Evolutionary conservation across 345 rosid genomes (phyloP), one percentile per base, ranked within the genome.

Genomic region (Bruguiera sexangula): DNA sequence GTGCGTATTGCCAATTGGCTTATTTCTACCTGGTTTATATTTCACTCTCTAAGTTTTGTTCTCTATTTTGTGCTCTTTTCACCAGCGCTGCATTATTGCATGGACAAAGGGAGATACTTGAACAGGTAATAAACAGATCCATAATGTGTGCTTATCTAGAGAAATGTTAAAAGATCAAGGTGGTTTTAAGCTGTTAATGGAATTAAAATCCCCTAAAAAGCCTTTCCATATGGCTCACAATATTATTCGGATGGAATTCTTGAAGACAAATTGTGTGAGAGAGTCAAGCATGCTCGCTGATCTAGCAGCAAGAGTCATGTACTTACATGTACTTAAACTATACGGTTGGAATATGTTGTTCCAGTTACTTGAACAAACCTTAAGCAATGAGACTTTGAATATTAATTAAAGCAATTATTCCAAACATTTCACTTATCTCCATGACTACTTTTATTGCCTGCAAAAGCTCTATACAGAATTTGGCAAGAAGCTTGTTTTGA

Each of bases 41-140:
- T 69, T 75, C 32, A 13, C 62, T 15, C 7, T 21, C 31, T 46
- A 22, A 56, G 69, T 69, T 11, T 30, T 54, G 50, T 37, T 67
- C 24, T 67, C 59, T 82, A 68, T 29, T 78, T 81, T 60, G 10
- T 62, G 34, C 39, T 61, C 22, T 70, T 77, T 74, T 58, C 64
- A 69, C 53, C 84, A 95, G 98, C 76, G 94, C 96, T 68, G 87
- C 98, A 18, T 74, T 90, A 78, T 50, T 95, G 83, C 99, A 86
- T 75, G 99, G 99, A 62, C 85, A 82, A 70, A 87, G 99, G 77
- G 98, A 88, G 84, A 77, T 69, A 63, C 87, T 90, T 60, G 96
- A 90, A 82, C 89, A 79, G 91, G 99, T 95, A 85, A 80, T 70
- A 50, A 24, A 46, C 52, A 43, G 74, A 26, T 61, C 30, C 59